phyloP scores from a whole-genome alignment of 148 eudicot genomes.

The Fallopia convolvulus region DNA sequence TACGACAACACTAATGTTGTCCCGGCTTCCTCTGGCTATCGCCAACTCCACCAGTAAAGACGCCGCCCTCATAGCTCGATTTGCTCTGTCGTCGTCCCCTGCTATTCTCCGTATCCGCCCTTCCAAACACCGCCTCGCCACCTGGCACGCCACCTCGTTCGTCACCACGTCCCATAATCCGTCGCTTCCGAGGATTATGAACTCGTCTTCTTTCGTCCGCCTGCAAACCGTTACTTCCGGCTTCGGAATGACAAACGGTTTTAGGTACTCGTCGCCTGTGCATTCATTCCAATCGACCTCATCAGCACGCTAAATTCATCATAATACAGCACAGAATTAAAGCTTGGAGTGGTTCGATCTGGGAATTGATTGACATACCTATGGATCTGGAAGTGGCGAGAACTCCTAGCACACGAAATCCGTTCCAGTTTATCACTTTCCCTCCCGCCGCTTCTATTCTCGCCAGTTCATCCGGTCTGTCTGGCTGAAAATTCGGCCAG shows the following conservation, averaged over 20 bases:
- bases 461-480: slow-evolving; percentile 63
- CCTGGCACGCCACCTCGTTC: slow-evolving; percentile 40
- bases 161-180: slow-evolving; percentile 74
- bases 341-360: not conserved
- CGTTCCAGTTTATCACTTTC: slow-evolving; percentile 65
- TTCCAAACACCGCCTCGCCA: slow-evolving; percentile 25
- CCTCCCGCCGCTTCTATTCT: slow-evolving; percentile 72
- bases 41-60: slow-evolving; percentile 41
- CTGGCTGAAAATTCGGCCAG: slow-evolving; percentile 32
- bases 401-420: slow-evolving; percentile 52
- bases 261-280: slow-evolving; percentile 48
- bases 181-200: slow-evolving; percentile 50
- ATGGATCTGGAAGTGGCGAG: slow-evolving; percentile 76
- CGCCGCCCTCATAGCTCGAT: slow-evolving; percentile 31
- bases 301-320: not conserved
- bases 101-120: slow-evolving; percentile 21
- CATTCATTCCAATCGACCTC: not conserved
- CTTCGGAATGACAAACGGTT: slow-evolving; percentile 44
- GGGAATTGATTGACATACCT: slow-evolving; percentile 29
- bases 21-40: slow-evolving; percentile 45
- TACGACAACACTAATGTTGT: slow-evolving; percentile 49
- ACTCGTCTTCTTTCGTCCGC: slow-evolving; percentile 40
- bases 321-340: not conserved
- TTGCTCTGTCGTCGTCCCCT: slow-evolving; percentile 9
- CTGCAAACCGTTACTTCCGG: slow-evolving; percentile 44